Base-by-base conservation (phyloP, 345 rosid genomes). In the Euphorbia pulcherrima region DNA sequence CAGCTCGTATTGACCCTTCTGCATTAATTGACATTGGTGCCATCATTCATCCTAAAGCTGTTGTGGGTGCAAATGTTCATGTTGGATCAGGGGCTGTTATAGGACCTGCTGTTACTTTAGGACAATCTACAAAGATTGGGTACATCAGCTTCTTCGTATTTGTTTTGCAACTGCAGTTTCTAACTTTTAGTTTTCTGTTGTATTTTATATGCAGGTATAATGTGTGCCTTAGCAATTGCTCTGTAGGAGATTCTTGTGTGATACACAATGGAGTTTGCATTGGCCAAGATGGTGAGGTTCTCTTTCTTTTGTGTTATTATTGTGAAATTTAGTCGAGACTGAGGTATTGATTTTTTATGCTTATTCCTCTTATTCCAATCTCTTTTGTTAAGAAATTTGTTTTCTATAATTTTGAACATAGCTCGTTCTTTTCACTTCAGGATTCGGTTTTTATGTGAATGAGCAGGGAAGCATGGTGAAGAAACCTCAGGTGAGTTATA, bases 391-490 rank as follows among this genome's bases (percentile, higher is more conserved):
- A 18, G 8, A 1, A 60, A 39, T 1, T 44, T 61, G 12, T 40
- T 16, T 47, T 13, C 8, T 39, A 23, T 39, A 40, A 44, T 44
- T 61, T 12, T 23, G 17, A 54, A 68, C 11, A 30, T 33, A 12
- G 29, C 21, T 47, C 26, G 13, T 55, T n/a, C 23, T 67, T 56
- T 67, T 10, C 16, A 23, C 35, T 39, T 46, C 84, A 91, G 96
- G 97, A 74, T 92, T 89, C 74, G 97, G 97, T 16, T 91, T 92
- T 78, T 86, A 75, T 41, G 84, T 92, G 64, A 91, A 87, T 73
- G 87, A 80, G 37, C 67, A 79, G 16, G 93, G 93, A 60, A 79
- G 75, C 75, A 80, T 92, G 86, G 44, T 84, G 69, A 92, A 92
- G 87, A 92, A 87, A 63, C 93, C 93, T 77, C 96, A 92, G 75